Conservation (phyloP, 805 yeast species). For the Suhomyces faveliae region DNA sequence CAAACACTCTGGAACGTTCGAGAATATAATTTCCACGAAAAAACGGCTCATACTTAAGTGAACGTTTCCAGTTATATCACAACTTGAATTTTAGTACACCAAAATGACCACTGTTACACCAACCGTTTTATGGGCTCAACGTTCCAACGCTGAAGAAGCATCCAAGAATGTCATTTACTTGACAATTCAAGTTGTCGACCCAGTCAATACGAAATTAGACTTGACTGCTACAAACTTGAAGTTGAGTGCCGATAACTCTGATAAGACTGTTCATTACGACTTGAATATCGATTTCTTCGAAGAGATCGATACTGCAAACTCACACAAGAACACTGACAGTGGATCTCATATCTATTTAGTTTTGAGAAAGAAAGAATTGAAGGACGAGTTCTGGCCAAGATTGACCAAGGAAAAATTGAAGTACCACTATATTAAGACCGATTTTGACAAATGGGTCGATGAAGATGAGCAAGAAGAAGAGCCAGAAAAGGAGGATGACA, state of each 20-base stretch:
- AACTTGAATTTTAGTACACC: neutral
- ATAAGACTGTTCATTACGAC: slow-evolving; percentile 53
- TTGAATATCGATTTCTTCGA: slow-evolving; percentile 73
- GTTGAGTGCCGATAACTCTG: slow-evolving; percentile 47
- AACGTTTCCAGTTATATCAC: neutral
- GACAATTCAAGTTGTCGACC: slow-evolving; percentile 73
- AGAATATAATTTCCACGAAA: slow-evolving; percentile 2
- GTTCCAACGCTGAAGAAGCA: slow-evolving; percentile 73
- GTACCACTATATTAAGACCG: slow-evolving; percentile 82
- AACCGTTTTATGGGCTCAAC: slow-evolving; percentile 91
- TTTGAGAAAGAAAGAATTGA: slow-evolving; percentile 64
- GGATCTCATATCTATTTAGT: slow-evolving; percentile 66
- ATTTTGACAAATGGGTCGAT: slow-evolving; percentile 96
- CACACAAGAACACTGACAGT: slow-evolving; percentile 51
- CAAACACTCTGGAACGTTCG: slow-evolving; percentile 4
- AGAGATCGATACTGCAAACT: slow-evolving; percentile 65
- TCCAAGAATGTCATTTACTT: slow-evolving; percentile 73
- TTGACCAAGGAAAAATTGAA: slow-evolving; percentile 83
- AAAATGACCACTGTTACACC: slow-evolving; percentile 34
- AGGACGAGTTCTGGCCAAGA: slow-evolving; percentile 92
- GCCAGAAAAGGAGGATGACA: slow-evolving; percentile 44
- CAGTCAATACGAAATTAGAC: slow-evolving; percentile 58
- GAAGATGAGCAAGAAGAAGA: slow-evolving; percentile 93
- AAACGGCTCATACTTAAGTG: neutral
- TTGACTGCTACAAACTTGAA: slow-evolving; percentile 56